Conservation (phyloP, 495 filamentous ascomycete genomes). For the Talaromyces stipitatus region DNA sequence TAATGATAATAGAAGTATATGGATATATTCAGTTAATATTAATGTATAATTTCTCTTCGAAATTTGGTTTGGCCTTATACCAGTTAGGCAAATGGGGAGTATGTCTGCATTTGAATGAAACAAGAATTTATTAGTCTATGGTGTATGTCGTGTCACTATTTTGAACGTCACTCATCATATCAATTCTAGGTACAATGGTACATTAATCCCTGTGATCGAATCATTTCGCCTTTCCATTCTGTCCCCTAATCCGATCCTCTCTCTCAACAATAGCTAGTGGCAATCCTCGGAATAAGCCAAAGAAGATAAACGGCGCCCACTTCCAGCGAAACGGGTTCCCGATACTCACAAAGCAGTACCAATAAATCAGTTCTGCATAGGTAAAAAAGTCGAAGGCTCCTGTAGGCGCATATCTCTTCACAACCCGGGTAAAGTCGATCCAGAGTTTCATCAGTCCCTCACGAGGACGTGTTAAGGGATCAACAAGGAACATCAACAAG, state of each 20-base stretch:
- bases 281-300: constrained; percentile 59
- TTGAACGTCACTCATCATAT: too few relatives aligned
- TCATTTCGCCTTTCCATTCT: neutral
- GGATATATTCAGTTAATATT: neutral
- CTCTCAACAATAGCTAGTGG: constrained; percentile 56
- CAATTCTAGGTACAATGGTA: too few relatives aligned
- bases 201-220: too few relatives aligned
- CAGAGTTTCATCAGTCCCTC: constrained; percentile 72
- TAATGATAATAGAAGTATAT: neutral
- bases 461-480: constrained; percentile 64
- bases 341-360: constrained; percentile 70
- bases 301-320: constrained; percentile 67
- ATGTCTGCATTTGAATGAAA: too few relatives aligned
- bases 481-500: constrained; percentile 76
- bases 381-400: constrained; percentile 83
- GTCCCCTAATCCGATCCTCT: constrained; percentile 50
- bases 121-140: too few relatives aligned
- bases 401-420: constrained; percentile 62
- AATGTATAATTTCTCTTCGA: too few relatives aligned
- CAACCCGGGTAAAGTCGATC: constrained; percentile 74
- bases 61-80: too few relatives aligned
- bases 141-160: too few relatives aligned
- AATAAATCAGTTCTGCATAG: constrained; percentile 75
- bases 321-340: constrained; percentile 84
- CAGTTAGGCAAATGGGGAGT: too few relatives aligned